Evolutionary conservation across 2,329 filamentous ascomycete species (phyloP).

Genomic region (Thermomyces lanuginosus): DNA sequence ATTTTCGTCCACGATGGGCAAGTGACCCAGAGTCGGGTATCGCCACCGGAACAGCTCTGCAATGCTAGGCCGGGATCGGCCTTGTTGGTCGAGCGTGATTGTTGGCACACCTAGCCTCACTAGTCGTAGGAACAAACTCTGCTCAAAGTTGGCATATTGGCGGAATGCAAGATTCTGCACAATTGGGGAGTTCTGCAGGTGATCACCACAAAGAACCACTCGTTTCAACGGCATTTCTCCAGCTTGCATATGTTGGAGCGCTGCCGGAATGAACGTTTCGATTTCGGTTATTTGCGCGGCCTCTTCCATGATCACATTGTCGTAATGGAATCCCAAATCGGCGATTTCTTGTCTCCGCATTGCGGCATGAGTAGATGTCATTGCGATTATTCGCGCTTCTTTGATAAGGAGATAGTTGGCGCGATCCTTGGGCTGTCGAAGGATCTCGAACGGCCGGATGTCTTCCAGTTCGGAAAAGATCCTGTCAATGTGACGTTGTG

Average conservation of each 20-base stretch:
- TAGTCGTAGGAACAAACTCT: constrained; percentile 82
- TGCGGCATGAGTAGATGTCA: constrained; percentile 96
- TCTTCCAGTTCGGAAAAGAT: constrained; percentile 88
- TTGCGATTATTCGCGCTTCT: constrained; percentile 92
- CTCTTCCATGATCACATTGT: constrained; percentile 97
- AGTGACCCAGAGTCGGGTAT: constrained; percentile 62
- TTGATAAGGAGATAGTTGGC: constrained; percentile 90
- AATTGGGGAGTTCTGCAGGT: constrained; percentile 90
- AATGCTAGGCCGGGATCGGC: constrained; percentile 71
- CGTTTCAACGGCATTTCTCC: constrained; percentile 65
- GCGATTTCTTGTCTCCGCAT: constrained; percentile 87
- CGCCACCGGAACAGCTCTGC: constrained; percentile 88
- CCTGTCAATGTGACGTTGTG: constrained; percentile 72
- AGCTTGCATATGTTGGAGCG: constrained; percentile 67
- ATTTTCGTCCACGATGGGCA: constrained; percentile 53
- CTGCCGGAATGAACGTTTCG: constrained; percentile 86
- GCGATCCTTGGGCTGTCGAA: constrained; percentile 77
- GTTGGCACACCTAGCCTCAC: constrained; percentile 85
- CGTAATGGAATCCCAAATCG: constrained; percentile 83
- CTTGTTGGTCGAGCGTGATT: constrained; percentile 82
- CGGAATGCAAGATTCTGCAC: constrained; percentile 89
- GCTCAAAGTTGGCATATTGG: constrained; percentile 88
- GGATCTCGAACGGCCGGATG: constrained; percentile 85
- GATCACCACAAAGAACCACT: constrained; percentile 84
- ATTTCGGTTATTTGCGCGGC: constrained; percentile 95